phyloP scores from a whole-genome alignment of 345 rosid species.

The Hibiscus trionum region DNA sequence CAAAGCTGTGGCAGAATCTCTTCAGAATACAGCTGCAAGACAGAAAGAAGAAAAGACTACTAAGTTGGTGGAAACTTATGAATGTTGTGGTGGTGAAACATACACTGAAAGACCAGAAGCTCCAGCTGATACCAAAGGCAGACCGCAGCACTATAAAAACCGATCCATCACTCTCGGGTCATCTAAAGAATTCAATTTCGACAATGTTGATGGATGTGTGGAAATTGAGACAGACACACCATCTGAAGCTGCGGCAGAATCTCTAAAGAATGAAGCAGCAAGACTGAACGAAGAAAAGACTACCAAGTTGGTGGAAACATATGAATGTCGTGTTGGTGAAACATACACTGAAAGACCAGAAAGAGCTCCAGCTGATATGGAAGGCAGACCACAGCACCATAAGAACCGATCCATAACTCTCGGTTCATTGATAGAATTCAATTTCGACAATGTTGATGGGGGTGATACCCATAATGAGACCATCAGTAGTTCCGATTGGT shows the following conservation, averaged over 20 bases:
- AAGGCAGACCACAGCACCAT: conserved; percentile 25
- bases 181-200: conserved; percentile 62
- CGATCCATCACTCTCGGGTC: conserved; percentile 54
- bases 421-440: conserved; percentile 57
- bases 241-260: conserved; percentile 23
- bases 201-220: conserved; percentile 44
- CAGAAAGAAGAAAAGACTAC: conserved; percentile 17
- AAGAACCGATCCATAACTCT: conserved; percentile 45
- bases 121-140: conserved; percentile 18
- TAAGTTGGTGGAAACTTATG: conserved; percentile 11
- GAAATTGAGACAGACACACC: conserved; percentile 37
- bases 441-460: conserved; percentile 56
- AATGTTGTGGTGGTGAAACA: conserved; percentile 24
- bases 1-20: conserved; percentile 21
- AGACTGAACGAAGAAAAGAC: not conserved
- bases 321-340: not conserved
- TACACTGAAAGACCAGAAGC: conserved; percentile 22
- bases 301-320: not conserved
- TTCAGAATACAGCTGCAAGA: conserved; percentile 16
- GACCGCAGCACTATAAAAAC: conserved; percentile 32
- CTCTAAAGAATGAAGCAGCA: not conserved
- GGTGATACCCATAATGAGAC: conserved; percentile 31
- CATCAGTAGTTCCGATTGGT: conserved; percentile 35
- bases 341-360: conserved; percentile 8
- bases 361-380: conserved; percentile 21